Evolutionary conservation across 495 filamentous ascomycete species (phyloP).

Genomic region (Penicillium goetzii): DNA sequence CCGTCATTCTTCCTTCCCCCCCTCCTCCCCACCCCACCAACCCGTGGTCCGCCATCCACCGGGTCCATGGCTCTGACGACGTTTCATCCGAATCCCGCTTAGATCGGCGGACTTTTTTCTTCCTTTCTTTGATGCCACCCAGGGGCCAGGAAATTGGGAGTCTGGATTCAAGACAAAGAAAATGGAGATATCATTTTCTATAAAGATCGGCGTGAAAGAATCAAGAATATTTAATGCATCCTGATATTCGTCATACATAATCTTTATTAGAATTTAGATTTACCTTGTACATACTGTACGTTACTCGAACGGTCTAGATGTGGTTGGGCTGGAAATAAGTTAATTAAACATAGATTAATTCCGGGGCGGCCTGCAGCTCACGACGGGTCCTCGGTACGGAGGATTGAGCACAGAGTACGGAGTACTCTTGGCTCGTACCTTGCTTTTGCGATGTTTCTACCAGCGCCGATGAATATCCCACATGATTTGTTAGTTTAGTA

Average conservation of each 20-base stretch:
- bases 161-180: neutral
- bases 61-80: slow-evolving; percentile 7
- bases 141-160: neutral
- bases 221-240: neutral
- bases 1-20: neutral
- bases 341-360: slow-evolving; percentile 14
- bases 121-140: neutral
- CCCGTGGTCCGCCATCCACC: slow-evolving; percentile 4
- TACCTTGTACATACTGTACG: no score
- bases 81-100: slow-evolving; percentile 4
- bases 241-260: neutral
- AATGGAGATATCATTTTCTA: neutral
- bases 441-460: neutral
- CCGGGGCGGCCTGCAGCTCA: slow-evolving; percentile 1
- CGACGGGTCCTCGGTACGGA: neutral
- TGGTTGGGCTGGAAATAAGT: slow-evolving; percentile 1
- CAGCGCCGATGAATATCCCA: neutral
- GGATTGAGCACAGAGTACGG: neutral
- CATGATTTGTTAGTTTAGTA: no score
- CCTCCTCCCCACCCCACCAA: slow-evolving; percentile 8
- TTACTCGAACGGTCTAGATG: slow-evolving; percentile 4
- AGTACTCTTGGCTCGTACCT: no score
- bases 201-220: neutral
- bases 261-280: no score
- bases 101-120: slow-evolving; percentile 6